These are phyloP conservation scores for Aegilops tauschii DNA, from an alignment of 176 grass and related monocot genomes.

Conservation along the genomic window DNA sequence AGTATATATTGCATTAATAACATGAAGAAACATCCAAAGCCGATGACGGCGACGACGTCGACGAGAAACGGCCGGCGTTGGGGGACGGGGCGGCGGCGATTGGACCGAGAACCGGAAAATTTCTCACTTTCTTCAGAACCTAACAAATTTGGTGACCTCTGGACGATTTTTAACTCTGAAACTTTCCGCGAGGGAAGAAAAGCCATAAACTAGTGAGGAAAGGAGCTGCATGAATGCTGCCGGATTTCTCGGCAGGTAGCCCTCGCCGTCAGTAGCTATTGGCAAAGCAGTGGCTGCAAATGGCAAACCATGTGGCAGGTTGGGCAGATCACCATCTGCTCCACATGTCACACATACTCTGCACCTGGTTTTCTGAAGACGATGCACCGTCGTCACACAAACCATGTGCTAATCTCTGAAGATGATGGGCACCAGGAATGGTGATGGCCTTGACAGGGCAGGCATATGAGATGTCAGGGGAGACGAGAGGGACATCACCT, in stretches of 20 bases:
- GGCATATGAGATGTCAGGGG: background rate
- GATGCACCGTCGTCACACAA: background rate
- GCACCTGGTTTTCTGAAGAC: background rate
- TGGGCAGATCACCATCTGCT: background rate
- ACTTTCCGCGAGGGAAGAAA: background rate
- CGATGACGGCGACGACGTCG: background rate
- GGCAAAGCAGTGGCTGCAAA: background rate
- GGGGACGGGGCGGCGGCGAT: background rate
- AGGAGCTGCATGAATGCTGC: constrained; percentile 23
- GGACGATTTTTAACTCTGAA: background rate
- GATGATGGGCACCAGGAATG: background rate
- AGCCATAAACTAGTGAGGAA: background rate
- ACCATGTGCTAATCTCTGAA: background rate
- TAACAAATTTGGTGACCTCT: constrained; percentile 4
- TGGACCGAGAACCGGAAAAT: background rate
- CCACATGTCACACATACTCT: background rate
- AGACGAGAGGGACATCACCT: background rate
- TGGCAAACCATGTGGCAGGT: constrained; percentile 26
- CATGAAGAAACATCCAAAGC: background rate
- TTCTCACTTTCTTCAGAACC: background rate
- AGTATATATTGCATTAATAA: background rate
- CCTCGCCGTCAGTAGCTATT: background rate
- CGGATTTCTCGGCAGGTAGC: background rate
- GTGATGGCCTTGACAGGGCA: background rate
- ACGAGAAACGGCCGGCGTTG: background rate